These are phyloP conservation scores for Pichia membranifaciens DNA, from an alignment of 805 yeast genomes.

Conservation along the genomic window DNA sequence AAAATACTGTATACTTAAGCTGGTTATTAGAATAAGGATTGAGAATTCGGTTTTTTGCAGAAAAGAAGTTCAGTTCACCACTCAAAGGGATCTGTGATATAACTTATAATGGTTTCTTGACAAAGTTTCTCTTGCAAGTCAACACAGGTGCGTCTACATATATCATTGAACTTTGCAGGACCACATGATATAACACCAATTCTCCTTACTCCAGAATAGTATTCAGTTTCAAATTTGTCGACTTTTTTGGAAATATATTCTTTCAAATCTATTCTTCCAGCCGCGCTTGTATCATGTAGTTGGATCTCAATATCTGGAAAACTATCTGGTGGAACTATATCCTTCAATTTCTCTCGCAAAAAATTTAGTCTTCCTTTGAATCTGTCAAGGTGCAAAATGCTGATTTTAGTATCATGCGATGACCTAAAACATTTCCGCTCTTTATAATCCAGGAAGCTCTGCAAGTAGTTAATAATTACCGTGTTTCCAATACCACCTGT, in stretches of 20 bases:
- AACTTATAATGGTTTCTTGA: not conserved
- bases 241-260: not conserved
- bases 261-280: not conserved
- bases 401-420: not conserved
- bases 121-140: not conserved
- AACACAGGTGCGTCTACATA: not conserved
- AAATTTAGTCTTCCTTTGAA: not conserved
- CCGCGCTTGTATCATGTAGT: not conserved
- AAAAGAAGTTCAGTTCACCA: conserved; percentile 27
- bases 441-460: not conserved
- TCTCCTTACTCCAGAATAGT: not conserved
- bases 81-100: not conserved
- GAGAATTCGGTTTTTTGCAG: no score
- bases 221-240: not conserved
- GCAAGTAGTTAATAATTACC: conserved; percentile 3
- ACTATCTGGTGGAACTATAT: not conserved
- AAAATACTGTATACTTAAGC: no score
- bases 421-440: not conserved
- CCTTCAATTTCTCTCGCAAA: not conserved
- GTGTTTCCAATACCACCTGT: conserved; percentile 14
- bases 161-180: conserved; percentile 1
- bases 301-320: not conserved
- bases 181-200: conserved; percentile 4
- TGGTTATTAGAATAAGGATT: no score
- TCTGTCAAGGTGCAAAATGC: not conserved